Evolutionary conservation across 805 yeast species (phyloP).

Genomic region (Candida dajiaensis): DNA sequence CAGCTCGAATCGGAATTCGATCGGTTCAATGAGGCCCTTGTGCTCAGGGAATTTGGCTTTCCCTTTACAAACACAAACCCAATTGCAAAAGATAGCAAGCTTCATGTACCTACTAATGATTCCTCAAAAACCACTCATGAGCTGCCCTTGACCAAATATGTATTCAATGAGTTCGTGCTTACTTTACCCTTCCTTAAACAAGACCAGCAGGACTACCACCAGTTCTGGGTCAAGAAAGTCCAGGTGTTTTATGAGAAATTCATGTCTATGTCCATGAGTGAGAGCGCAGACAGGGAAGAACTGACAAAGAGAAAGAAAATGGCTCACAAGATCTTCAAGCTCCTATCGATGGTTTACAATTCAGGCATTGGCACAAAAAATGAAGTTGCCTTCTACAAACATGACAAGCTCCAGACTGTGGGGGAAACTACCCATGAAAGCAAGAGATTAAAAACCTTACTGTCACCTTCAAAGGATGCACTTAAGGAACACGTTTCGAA

Average conservation of each 20-base stretch:
- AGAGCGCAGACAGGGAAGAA: constrained; percentile 70
- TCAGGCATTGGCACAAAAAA: constrained; percentile 62
- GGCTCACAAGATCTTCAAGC: constrained; percentile 52
- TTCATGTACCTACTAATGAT: constrained; percentile 5
- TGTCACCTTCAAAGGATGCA: constrained; percentile 37
- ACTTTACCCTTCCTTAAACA: constrained; percentile 70
- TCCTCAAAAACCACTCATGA: constrained; percentile 18
- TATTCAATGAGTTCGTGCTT: constrained; percentile 55
- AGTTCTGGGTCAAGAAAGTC: constrained; percentile 75
- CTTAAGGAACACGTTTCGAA: constrained; percentile 27
- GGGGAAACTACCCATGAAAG: constrained; percentile 22
- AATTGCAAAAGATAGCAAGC: constrained; percentile 3
- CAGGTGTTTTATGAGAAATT: constrained; percentile 81
- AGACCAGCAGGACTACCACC: constrained; percentile 36
- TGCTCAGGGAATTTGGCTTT: constrained; percentile 65
- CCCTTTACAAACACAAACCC: constrained; percentile 61
- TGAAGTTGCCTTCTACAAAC: constrained; percentile 43
- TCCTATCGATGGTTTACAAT: constrained; percentile 64
- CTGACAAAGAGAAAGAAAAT: constrained; percentile 64
- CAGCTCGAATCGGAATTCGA: constrained; percentile 61
- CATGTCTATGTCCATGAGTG: constrained; percentile 63
- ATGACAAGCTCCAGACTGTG: constrained; percentile 26
- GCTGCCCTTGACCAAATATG: constrained; percentile 65
- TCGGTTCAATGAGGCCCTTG: constrained; percentile 49
- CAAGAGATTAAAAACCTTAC: constrained; percentile 27